These are phyloP conservation scores for Aspergillus sp. DNA, from an alignment of 2,329 filamentous ascomycete genomes.

Conservation along the genomic window DNA sequence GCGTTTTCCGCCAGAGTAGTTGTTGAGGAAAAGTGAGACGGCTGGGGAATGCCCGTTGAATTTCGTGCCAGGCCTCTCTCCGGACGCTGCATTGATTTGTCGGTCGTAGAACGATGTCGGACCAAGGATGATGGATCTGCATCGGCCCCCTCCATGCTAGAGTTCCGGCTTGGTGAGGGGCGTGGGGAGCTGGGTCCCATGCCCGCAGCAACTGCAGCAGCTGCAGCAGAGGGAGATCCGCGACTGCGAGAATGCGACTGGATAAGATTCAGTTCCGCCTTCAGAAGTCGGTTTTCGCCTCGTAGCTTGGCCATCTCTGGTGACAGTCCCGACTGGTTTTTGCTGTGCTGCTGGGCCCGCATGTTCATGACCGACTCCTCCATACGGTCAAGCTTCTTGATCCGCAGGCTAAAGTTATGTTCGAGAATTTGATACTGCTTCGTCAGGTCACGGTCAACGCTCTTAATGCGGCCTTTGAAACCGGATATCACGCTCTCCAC, in stretches of 20 bases:
- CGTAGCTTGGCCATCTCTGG: slow-evolving; percentile 57
- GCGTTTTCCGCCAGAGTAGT: slow-evolving; percentile 25
- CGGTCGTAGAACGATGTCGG: slow-evolving; percentile 51
- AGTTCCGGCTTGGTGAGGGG: slow-evolving; percentile 14
- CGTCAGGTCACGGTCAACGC: slow-evolving; percentile 83
- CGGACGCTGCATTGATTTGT: slow-evolving; percentile 29
- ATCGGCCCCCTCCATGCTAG: slow-evolving; percentile 17
- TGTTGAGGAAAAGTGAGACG: slow-evolving; percentile 27
- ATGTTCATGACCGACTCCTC: slow-evolving; percentile 72
- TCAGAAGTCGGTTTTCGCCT: slow-evolving; percentile 56
- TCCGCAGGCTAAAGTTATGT: slow-evolving; percentile 69
- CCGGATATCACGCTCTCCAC: slow-evolving; percentile 74
- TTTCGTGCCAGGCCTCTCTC: slow-evolving; percentile 25
- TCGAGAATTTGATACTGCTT: slow-evolving; percentile 87
- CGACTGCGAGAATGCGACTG: slow-evolving; percentile 58
- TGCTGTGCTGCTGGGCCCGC: slow-evolving; percentile 28
- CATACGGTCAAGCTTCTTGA: slow-evolving; percentile 81
- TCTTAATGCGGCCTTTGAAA: slow-evolving; percentile 75
- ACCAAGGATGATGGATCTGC: slow-evolving; percentile 46
- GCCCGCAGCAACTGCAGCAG: slow-evolving; percentile 32
- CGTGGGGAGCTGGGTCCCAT: slow-evolving; percentile 31
- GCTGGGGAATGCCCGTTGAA: slow-evolving; percentile 29
- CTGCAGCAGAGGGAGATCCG: slow-evolving; percentile 41
- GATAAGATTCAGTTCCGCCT: slow-evolving; percentile 64
- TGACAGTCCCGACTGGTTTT: slow-evolving; percentile 27